Base-by-base conservation (phyloP, 129 eudicot genomes). In the Arctium minus region DNA sequence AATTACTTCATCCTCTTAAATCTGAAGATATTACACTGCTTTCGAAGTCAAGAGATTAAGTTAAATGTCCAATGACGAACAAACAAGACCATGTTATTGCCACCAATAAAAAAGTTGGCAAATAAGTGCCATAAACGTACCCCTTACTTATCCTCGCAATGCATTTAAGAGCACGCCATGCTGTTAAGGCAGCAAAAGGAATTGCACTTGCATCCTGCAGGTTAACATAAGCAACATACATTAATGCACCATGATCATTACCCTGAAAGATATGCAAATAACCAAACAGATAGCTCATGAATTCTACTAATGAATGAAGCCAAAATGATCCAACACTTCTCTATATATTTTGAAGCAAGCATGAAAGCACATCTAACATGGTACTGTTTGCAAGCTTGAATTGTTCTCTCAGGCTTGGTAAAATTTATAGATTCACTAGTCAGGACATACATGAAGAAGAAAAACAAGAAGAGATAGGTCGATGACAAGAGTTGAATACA, bases 101-200 rank as follows among this genome's bases (percentile, higher is more conserved):
- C 56, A 32, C 35, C 39, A 5, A 70, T 6, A 6, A 79, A 29
- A 18, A 62, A 37, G n/a, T 77, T 42, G 80, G 31, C 1, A 62
- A 10, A 71, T 33, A 76, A 76, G 69, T 18, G 46, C 2, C 50
- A 69, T 8, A 79, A 42, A 81, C 94, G 38, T 91, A 96, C 99
- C 99, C 99, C 78, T 89, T 69, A 37, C 85, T 86, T 84, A 93
- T 93, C 81, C 92, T 89, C 56, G 98, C 99, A 35, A 92, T 93
- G 56, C 97, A 87, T 88, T 86, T 93, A 60, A 96, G 84, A 30
- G 98, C 99, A 85, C 99, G 97, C 99, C 99, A 96, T 78, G 99
- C 99, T 84, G 99, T 96, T 87, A 93, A 84, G 37, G 98, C 95
- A 87, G 99, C 96, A 87, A 96, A 96, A 73, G 98, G 98, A 83